phyloP scores from a whole-genome alignment of 352 stramenopile species.

The Globisporangium spinosum region DNA sequence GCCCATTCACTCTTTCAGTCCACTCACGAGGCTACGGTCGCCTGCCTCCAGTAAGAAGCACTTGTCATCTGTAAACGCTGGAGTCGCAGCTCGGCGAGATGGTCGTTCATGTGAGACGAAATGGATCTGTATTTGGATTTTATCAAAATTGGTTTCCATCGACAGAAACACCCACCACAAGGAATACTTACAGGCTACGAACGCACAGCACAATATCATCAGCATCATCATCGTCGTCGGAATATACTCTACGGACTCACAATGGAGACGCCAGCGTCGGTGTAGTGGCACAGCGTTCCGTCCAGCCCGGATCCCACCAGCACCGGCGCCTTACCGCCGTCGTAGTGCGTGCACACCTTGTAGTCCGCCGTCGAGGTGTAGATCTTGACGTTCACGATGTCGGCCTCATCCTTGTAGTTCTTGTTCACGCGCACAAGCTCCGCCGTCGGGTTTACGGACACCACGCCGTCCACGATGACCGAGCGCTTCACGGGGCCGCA shows the following conservation, averaged over 20 bases:
- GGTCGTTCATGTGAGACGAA: background rate
- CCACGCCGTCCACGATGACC: constrained; percentile 44
- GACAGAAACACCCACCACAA: background rate
- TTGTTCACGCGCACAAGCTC: constrained; percentile 64
- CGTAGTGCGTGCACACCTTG: constrained; percentile 25
- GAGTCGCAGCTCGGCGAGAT: background rate
- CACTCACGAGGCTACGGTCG: background rate
- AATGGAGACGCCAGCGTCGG: constrained; percentile 24
- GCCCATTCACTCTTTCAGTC: too few relatives aligned
- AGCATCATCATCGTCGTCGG: background rate
- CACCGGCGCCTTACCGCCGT: constrained; percentile 28
- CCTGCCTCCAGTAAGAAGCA: background rate
- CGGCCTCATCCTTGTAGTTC: constrained; percentile 68
- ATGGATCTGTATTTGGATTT: background rate
- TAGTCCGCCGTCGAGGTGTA: constrained; percentile 22
- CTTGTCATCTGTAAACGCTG: background rate
- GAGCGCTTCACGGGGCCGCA: constrained; percentile 59
- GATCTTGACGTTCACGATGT: constrained; percentile 42
- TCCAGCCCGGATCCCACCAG: constrained; percentile 27
- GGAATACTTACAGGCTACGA: background rate
- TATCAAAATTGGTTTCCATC: background rate
- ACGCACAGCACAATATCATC: background rate
- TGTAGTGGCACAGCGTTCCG: constrained; percentile 30
- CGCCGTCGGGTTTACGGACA: constrained; percentile 44
- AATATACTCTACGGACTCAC: constrained; percentile 14